A percentile compares a stretch with the other conserved stretches of the same genome.
These are phyloP conservation scores for Aspergillus wentii DNA, from an alignment of 495 filamentous ascomycete species.

Conservation along the genomic window DNA sequence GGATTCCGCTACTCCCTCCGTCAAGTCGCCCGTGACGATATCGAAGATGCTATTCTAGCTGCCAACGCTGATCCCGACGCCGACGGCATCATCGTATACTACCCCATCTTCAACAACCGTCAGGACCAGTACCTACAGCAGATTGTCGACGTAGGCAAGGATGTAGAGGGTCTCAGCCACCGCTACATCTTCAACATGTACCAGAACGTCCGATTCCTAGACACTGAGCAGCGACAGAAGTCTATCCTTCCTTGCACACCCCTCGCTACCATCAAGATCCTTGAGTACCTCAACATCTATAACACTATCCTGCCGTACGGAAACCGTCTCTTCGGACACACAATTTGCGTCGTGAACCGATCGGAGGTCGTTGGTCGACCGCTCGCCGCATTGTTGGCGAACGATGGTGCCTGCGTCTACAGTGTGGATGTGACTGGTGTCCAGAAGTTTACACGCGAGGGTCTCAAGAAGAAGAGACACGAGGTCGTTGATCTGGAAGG, in stretches of 20 bases:
- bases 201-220: conserved; percentile 92
- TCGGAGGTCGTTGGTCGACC: conserved; percentile 93
- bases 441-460: conserved; percentile 89
- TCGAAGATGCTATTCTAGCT: conserved; percentile 78
- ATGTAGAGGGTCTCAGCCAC: conserved; percentile 93
- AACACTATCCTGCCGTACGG: conserved; percentile 93
- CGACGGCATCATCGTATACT: conserved; percentile 97
- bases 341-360: conserved; percentile 91
- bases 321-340: conserved; percentile 85
- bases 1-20: conserved; percentile 86
- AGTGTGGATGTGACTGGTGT: conserved; percentile 87
- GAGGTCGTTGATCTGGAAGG: conserved; percentile 76
- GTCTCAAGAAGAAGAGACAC: conserved; percentile 74
- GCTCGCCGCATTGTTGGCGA: conserved; percentile 89
- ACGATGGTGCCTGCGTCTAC: conserved; percentile 94
- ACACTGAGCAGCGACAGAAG: conserved; percentile 75
- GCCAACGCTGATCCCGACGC: conserved; percentile 75
- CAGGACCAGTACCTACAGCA: conserved; percentile 95
- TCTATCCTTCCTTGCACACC: conserved; percentile 94
- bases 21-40: conserved; percentile 73
- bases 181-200: conserved; percentile 99
- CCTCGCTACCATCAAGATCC: conserved; percentile 89
- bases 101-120: conserved; percentile 86
- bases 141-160: conserved; percentile 83
- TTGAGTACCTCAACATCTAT: conserved; percentile 93